Base-by-base conservation (phyloP, 352 stramenopile genomes). In the Globisporangium sylvaticum region DNA sequence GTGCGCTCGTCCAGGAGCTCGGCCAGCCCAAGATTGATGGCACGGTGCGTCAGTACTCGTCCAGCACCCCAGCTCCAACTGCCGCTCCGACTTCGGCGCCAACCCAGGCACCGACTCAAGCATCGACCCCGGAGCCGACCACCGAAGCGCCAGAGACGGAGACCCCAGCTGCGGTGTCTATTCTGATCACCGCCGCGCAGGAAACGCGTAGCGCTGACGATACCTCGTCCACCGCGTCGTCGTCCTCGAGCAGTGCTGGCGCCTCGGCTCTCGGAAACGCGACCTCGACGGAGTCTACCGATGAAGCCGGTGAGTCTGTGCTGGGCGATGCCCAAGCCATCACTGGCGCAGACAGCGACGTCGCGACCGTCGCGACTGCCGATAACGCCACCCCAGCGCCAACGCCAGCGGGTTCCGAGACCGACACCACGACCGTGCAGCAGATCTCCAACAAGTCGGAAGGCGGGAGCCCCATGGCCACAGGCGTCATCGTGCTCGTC, bases 1-100 rank as follows among this genome's bases (percentile, higher is more conserved):
- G 84, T 3, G 75, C 79, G n/a, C 71, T 90, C 18, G 80, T 91
- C 39, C 65, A 75, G 10, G 73, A 86, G 39, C 65, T 79, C 52
- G 72, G 77, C 5, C 74, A 69, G 29, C 32, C 72, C 18, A 29
- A 50, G 32, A 88, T 88, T 56, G 78, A 78, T 29, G 72, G 75
- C 27, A 58, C 59, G 15, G 42, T 57, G 24, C 59, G 27, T 58
- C 42, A 57, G n/a, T 65, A 29, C 42, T 44, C 42, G 24, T 44
- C 42, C 1, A 57, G 8, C 29, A 65, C 65, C 12, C 72, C 62
- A 24, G 37, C 67, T n/a, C 50, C 58, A 39, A 62, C 58, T 3
- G 15, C 6, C 1, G 24, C 44, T 4, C 55, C 55, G 25, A 39
- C 32, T 39, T 10, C 32, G 8, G 32, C 34, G 34, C 10, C 34